Evolutionary conservation across 306 rosid genomes (phyloP).

Genomic region (Cucurbita maxima): DNA sequence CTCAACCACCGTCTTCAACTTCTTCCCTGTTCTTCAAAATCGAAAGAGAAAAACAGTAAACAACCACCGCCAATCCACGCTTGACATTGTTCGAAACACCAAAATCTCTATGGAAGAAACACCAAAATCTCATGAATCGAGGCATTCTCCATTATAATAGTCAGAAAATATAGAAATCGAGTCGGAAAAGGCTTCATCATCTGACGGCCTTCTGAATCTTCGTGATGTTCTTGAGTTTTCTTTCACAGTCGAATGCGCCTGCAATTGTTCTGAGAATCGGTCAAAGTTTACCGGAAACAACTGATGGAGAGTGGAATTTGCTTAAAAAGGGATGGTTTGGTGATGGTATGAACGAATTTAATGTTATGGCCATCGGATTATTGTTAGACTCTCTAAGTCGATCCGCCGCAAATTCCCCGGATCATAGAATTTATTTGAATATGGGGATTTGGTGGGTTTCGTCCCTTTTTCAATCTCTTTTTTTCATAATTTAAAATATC

Average conservation of each 20-base stretch:
- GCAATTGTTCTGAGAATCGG: neutral
- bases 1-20: constrained; percentile 13
- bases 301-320: neutral
- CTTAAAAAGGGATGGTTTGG: neutral
- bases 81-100: neutral
- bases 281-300: neutral
- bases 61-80: neutral
- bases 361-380: neutral
- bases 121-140: neutral
- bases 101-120: neutral
- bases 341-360: neutral
- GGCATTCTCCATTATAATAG: neutral
- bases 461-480: neutral
- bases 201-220: neutral
- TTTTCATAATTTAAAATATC: too few relatives aligned
- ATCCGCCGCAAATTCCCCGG: neutral
- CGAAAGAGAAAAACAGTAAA: neutral
- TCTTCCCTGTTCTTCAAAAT: neutral
- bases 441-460: neutral
- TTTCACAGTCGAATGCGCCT: neutral
- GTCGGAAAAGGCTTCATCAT: neutral
- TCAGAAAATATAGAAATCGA: neutral
- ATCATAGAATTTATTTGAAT: neutral
- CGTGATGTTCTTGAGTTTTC: neutral
- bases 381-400: neutral